Evolutionary conservation across 140 eudicot species (phyloP).

Genomic region (Bidens hawaiensis): DNA sequence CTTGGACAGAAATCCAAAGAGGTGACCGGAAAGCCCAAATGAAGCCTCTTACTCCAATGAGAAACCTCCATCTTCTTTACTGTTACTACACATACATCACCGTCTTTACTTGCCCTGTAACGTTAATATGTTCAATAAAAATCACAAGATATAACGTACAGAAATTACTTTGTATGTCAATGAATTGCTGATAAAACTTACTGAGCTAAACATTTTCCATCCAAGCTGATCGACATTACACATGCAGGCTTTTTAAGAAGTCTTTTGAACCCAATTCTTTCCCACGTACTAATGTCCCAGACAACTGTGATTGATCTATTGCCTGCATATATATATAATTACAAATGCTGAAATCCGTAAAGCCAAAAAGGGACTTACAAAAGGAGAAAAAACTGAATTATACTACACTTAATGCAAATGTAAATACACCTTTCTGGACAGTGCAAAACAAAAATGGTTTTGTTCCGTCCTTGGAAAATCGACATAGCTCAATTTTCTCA

Average conservation of each 20-base stretch:
- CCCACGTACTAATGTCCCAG: constrained; percentile 94
- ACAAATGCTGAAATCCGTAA: constrained; percentile 5
- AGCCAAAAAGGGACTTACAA: neutral
- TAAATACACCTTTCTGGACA: constrained; percentile 69
- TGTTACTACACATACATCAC: constrained; percentile 84
- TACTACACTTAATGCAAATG: constrained; percentile 2
- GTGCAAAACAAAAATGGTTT: constrained; percentile 89
- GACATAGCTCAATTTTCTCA: constrained; percentile 85
- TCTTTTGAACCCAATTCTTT: constrained; percentile 72
- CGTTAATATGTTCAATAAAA: constrained; percentile 9
- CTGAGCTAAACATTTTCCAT: constrained; percentile 94
- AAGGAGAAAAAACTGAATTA: neutral
- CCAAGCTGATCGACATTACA: constrained; percentile 74
- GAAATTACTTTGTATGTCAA: neutral
- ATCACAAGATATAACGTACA: neutral
- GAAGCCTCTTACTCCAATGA: constrained; percentile 95
- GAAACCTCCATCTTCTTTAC: constrained; percentile 78
- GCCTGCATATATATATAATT: constrained; percentile 28
- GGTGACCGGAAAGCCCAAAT: constrained; percentile 63
- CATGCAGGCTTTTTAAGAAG: constrained; percentile 83
- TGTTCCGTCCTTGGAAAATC: constrained; percentile 95
- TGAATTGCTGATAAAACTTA: constrained; percentile 35
- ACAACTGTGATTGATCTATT: constrained; percentile 64
- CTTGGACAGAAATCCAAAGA: constrained; percentile 91
- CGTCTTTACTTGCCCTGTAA: constrained; percentile 92